phyloP scores from a whole-genome alignment of 306 rosid species.

The Purshia tridentata region DNA sequence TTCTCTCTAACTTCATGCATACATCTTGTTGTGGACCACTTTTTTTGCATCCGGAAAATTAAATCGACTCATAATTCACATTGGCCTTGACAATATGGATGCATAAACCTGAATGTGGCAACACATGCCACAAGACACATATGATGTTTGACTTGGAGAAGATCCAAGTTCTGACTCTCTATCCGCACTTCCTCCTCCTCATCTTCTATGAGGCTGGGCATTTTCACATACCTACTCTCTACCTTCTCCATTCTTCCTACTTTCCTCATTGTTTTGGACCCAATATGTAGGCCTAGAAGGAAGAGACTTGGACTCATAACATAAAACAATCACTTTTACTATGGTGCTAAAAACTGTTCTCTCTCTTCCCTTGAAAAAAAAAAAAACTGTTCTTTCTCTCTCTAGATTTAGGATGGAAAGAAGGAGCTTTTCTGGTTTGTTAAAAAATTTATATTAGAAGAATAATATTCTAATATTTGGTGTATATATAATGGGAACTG shows the following conservation, averaged over 20 bases:
- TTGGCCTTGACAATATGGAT: not conserved
- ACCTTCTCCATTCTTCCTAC: not conserved
- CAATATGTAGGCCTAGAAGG: not conserved
- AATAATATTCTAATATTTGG: not conserved
- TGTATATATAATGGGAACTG: not conserved
- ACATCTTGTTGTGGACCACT: not conserved
- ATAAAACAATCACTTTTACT: not conserved
- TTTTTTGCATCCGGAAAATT: not conserved
- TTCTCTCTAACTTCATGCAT: not conserved
- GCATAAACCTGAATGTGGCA: not conserved
- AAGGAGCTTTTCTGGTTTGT: not conserved
- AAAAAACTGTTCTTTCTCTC: not conserved
- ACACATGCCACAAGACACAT: too few species aligned
- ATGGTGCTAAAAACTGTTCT: not conserved
- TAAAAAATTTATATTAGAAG: not conserved
- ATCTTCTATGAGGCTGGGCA: not conserved
- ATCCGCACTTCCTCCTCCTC: not conserved
- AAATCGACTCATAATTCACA: not conserved
- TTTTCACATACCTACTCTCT: not conserved
- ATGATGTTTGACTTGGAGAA: not conserved
- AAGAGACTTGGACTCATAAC: not conserved
- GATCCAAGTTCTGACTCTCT: not conserved
- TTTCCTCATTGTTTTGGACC: not conserved
- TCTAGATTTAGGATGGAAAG: too few species aligned
- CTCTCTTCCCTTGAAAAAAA: not conserved